phyloP scores from a whole-genome alignment of 306 rosid species.

The Citrullus mucosospermus region DNA sequence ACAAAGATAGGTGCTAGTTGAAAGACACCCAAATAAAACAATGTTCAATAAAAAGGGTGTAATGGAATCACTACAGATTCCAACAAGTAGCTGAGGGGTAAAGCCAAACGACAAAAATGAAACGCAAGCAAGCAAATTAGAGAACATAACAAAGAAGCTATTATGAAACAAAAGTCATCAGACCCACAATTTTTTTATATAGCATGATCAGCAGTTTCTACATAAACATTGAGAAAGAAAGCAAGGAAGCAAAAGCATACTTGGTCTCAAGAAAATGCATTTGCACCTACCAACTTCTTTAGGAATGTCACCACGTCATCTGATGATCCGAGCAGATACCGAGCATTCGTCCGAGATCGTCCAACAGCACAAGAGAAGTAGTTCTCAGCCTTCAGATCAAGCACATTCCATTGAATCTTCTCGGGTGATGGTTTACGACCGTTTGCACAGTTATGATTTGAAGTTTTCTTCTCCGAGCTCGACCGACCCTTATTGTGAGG shows the following conservation, averaged over 20 bases:
- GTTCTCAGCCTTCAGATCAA: conserved; percentile 76
- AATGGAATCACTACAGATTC: background rate
- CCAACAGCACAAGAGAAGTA: conserved; percentile 86
- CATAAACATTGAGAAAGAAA: background rate
- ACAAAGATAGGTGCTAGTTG: too few relatives aligned
- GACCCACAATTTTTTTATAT: background rate
- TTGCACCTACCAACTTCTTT: conserved; percentile 36
- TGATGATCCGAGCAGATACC: conserved; percentile 60
- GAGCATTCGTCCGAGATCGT: conserved; percentile 58
- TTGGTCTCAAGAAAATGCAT: background rate
- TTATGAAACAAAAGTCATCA: background rate
- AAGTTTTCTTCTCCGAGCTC: conserved; percentile 43
- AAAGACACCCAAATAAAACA: too few relatives aligned
- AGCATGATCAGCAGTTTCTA: background rate
- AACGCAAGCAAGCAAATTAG: background rate
- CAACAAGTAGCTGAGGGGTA: background rate
- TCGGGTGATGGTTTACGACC: conserved; percentile 52
- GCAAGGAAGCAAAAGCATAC: background rate
- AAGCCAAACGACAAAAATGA: background rate
- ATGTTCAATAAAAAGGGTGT: too few relatives aligned
- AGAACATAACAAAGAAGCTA: background rate
- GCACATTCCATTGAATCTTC: conserved; percentile 73
- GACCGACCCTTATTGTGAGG: conserved; percentile 32
- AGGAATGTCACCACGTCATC: conserved; percentile 54
- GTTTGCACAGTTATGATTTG: conserved; percentile 27